phyloP scores from a whole-genome alignment of 345 rosid species.

The Microcos paniculata region DNA sequence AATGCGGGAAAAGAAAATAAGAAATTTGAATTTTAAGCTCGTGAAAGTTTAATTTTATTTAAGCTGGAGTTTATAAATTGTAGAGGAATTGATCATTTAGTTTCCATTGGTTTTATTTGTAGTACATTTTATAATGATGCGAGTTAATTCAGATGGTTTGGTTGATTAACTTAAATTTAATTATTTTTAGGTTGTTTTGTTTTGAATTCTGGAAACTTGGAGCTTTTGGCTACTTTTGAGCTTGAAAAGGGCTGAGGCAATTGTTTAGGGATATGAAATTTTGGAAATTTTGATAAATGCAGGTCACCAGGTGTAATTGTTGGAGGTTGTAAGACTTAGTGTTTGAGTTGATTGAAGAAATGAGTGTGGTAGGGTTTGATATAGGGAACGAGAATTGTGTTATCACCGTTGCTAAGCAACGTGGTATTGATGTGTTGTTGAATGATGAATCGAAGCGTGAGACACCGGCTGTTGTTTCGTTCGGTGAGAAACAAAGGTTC shows the following conservation, averaged over 20 bases:
- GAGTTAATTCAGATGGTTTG: neutral
- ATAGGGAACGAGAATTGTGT: slow-evolving; percentile 84
- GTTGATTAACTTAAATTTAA: neutral
- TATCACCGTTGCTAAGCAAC: slow-evolving; percentile 64
- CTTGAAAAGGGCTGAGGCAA: neutral
- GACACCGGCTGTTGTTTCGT: slow-evolving; percentile 68
- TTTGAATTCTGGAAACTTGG: neutral
- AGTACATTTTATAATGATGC: neutral
- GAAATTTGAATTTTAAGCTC: neutral
- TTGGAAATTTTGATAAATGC: neutral
- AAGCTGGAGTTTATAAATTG: neutral
- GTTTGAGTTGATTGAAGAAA: slow-evolving; percentile 17
- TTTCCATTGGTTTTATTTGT: neutral
- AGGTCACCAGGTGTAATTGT: neutral
- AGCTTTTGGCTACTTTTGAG: neutral
- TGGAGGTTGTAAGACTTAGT: neutral
- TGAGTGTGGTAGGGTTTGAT: slow-evolving; percentile 81
- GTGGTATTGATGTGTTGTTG: slow-evolving; percentile 72
- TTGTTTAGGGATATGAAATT: neutral
- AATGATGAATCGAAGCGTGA: slow-evolving; percentile 76
- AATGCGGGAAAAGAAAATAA: neutral
- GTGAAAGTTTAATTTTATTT: neutral
- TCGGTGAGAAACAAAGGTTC: slow-evolving; percentile 83
- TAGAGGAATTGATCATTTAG: neutral
- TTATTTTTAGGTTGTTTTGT: neutral